Percentiles rank a stretch among this genome's conserved stretches.
These are phyloP conservation scores for Rhodamnia argentea DNA, from an alignment of 345 rosid genomes.

Conservation along the genomic window DNA sequence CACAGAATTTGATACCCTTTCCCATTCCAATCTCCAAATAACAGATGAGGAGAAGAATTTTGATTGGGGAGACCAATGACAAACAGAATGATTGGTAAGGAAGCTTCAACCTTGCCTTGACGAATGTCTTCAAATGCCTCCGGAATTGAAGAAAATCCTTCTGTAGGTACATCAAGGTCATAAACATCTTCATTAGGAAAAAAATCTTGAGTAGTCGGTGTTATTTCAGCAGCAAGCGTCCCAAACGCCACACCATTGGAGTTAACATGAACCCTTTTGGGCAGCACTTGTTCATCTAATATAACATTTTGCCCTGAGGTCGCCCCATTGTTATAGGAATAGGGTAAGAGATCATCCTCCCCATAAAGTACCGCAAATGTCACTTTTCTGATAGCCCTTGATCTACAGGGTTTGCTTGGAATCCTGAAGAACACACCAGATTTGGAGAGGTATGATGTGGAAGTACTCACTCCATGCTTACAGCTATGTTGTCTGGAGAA, in stretches of 20 bases:
- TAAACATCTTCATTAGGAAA: slow-evolving; percentile 34
- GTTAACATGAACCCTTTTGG: slow-evolving; percentile 19
- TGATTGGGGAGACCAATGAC: background rate
- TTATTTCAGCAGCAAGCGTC: slow-evolving; percentile 27
- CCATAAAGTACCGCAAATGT: slow-evolving; percentile 26
- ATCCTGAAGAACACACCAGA: background rate
- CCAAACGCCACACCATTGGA: slow-evolving; percentile 24
- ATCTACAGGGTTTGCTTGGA: slow-evolving; percentile 9
- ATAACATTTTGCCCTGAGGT: slow-evolving; percentile 8
- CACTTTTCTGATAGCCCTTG: slow-evolving; percentile 11
- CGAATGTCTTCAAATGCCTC: slow-evolving; percentile 77
- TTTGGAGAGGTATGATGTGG: slow-evolving; percentile 7
- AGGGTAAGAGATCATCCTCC: slow-evolving; percentile 32
- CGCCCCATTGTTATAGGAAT: slow-evolving; percentile 18
- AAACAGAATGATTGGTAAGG: background rate
- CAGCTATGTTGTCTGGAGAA: slow-evolving; percentile 8
- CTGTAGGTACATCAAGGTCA: slow-evolving; percentile 54
- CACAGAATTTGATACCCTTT: background rate
- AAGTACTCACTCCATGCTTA: slow-evolving; percentile 5
- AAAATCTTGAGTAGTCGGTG: slow-evolving; percentile 22
- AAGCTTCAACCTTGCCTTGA: slow-evolving; percentile 38
- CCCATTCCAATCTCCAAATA: background rate
- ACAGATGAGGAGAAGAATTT: background rate
- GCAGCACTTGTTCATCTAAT: background rate
- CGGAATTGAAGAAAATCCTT: slow-evolving; percentile 52